phyloP scores from a whole-genome alignment of 805 yeast species.

The Candida schatavii region DNA sequence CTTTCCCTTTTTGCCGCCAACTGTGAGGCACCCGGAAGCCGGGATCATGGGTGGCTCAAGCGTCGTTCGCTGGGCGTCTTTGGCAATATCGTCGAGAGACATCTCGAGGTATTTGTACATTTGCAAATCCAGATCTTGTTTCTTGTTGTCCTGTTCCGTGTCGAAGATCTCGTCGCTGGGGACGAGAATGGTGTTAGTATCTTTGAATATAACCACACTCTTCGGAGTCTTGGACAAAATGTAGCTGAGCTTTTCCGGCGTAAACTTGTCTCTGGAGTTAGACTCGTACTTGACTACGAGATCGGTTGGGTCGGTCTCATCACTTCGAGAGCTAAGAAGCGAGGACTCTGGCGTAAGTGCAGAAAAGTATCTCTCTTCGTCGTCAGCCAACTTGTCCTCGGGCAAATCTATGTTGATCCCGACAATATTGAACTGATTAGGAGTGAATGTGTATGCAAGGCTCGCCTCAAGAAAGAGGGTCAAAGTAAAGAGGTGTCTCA shows the following conservation, averaged over 20 bases:
- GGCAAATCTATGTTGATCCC: constrained; percentile 2
- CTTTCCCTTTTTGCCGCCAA: constrained; percentile 4
- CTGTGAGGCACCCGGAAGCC: constrained; percentile 13
- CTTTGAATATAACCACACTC: constrained; percentile 14
- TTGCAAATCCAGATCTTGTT: background rate
- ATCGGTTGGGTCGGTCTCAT: background rate
- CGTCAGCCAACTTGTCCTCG: background rate
- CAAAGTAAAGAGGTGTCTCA: too few relatives aligned
- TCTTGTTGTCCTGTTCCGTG: background rate
- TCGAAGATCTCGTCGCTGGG: constrained; percentile 10
- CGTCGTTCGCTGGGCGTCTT: background rate
- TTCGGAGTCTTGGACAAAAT: constrained; percentile 11
- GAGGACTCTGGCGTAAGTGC: background rate
- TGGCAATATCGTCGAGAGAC: background rate
- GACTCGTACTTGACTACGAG: constrained; percentile 6
- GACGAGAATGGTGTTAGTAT: constrained; percentile 15
- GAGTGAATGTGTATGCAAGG: too few relatives aligned
- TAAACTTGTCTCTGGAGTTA: constrained; percentile 11
- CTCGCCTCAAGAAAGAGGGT: too few relatives aligned
- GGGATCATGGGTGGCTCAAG: constrained; percentile 12
- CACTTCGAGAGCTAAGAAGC: too few relatives aligned
- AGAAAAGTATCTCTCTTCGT: background rate
- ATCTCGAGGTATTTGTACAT: background rate
- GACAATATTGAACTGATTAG: background rate
- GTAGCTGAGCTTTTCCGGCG: constrained; percentile 9